These are phyloP conservation scores for Papiliotrema terrestris DNA, from an alignment of 1,284 basidiomycete species.

Conservation along the genomic window DNA sequence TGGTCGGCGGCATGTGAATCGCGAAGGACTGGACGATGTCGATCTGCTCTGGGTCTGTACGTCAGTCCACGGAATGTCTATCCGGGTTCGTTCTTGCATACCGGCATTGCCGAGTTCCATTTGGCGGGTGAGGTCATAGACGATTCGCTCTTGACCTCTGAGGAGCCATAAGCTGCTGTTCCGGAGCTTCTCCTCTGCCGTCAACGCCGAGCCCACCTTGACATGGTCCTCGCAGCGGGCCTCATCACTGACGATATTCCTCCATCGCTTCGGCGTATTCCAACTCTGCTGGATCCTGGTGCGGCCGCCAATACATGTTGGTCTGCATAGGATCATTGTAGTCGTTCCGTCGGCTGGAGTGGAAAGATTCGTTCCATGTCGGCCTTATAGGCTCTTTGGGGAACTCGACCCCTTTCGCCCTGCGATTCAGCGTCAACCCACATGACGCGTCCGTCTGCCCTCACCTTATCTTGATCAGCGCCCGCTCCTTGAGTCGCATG, in stretches of 20 bases:
- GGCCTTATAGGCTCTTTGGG: not conserved
- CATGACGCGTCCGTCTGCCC: not conserved
- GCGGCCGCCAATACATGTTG: not conserved
- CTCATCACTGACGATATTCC: constrained; percentile 16
- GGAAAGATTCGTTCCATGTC: not conserved
- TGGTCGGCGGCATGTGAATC: constrained; percentile 25
- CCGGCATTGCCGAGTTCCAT: not conserved
- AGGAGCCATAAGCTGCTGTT: constrained; percentile 11
- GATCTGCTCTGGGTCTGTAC: not conserved
- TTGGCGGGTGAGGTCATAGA: constrained; percentile 14
- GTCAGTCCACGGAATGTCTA: not conserved
- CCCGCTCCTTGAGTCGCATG: constrained; percentile 24
- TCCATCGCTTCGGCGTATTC: constrained; percentile 10
- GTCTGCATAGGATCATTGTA: not conserved
- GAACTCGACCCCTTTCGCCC: not conserved
- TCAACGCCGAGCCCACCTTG: not conserved
- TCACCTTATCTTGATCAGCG: constrained; percentile 23
- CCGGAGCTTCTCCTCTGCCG: constrained; percentile 7
- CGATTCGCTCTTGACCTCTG: constrained; percentile 14
- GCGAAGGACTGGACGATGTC: constrained; percentile 15
- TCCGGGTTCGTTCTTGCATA: too few relatives aligned
- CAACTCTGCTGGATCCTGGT: not conserved
- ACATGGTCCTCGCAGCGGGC: not conserved
- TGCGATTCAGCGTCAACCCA: not conserved
- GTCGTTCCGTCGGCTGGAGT: not conserved